Evolutionary conservation across 1,284 basidiomycete species (phyloP).

Genomic region (Schizophyllum commune): DNA sequence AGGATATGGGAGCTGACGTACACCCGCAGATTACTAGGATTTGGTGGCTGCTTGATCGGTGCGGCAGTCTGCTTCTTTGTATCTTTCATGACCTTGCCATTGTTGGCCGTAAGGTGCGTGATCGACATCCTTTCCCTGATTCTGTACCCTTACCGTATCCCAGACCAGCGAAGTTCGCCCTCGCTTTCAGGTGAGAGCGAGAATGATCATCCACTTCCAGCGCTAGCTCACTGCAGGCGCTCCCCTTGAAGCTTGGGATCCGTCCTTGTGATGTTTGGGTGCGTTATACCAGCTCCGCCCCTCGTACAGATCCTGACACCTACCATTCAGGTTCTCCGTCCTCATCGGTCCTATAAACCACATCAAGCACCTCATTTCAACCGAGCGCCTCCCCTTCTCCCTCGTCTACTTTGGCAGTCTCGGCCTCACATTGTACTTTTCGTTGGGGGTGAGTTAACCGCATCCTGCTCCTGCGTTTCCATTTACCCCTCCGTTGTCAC

Average conservation of each 20-base stretch:
- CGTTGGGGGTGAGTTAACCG: slow-evolving; percentile 75
- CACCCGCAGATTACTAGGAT: slow-evolving; percentile 74
- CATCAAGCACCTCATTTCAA: slow-evolving; percentile 79
- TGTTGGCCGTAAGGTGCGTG: slow-evolving; percentile 56
- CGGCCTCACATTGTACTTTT: slow-evolving; percentile 82
- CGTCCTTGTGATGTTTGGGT: slow-evolving; percentile 85
- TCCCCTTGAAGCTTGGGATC: slow-evolving; percentile 56
- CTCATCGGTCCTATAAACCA: slow-evolving; percentile 82
- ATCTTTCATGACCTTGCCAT: slow-evolving; percentile 85
- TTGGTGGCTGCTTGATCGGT: slow-evolving; percentile 84
- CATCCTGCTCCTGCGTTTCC: no score
- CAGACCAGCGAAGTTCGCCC: slow-evolving; percentile 83
- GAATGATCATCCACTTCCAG: neutral
- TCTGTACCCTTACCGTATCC: neutral
- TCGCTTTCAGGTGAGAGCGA: slow-evolving; percentile 68
- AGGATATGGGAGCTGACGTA: neutral
- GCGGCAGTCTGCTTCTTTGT: slow-evolving; percentile 94
- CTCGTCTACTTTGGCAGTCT: slow-evolving; percentile 76
- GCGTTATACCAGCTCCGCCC: slow-evolving; percentile 23
- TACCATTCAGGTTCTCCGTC: slow-evolving; percentile 64
- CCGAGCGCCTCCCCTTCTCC: slow-evolving; percentile 86
- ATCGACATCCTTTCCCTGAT: neutral
- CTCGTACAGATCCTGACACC: slow-evolving; percentile 1
- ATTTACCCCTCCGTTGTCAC: slow-evolving; percentile 1
- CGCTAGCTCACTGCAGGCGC: neutral